Base-by-base conservation (phyloP, 2,329 filamentous ascomycete genomes). In the Aspergillus spinulosporus region DNA sequence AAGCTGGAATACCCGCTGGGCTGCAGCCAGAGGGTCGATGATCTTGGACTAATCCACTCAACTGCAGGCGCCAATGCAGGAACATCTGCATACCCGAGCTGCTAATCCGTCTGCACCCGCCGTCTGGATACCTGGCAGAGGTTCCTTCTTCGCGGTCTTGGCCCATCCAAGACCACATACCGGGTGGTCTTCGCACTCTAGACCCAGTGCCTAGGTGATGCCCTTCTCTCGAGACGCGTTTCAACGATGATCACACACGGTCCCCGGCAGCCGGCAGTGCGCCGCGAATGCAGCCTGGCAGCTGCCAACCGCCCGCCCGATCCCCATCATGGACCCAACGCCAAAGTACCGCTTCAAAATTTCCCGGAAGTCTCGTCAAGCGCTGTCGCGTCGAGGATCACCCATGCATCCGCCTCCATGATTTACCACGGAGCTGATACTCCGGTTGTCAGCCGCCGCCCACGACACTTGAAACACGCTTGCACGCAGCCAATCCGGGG, bases 1-100 rank as follows among this genome's bases (percentile, higher is more conserved):
- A 59, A 58, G 8, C 44, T 43, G 46, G 45, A 28, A 53, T 50
- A 56, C 54, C 46, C 45, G 47, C 46, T 54, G 45, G 26, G 43
- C 51, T 57, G 50, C 46, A 52, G 39, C 21, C 21, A 34, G 52
- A 39, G 21, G 42, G 9, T 39, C 28, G 44, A 31, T 46, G 49
- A 57, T 52, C 54, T 37, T 28, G 31, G 49, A 31, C 45, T 52
- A 49, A 14, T 45, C 31, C 44, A 43, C 14, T 49, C 31, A 47
- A 57, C 21, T 52, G 49, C 50, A 53, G 11, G 43, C 37, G 21
- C 49, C 45, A 49, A 57, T 57, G 49, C 49, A 53, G 55, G 50
- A 46, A 53, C 50, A 28, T 28, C 40, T 45, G 40, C 37, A 34
- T 26, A 36, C 36, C 44, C 39, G 37, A 31, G 39, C 14, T 9